Conservation (phyloP, 1,284 basidiomycete species). For the Ceratobasidium sp. region DNA sequence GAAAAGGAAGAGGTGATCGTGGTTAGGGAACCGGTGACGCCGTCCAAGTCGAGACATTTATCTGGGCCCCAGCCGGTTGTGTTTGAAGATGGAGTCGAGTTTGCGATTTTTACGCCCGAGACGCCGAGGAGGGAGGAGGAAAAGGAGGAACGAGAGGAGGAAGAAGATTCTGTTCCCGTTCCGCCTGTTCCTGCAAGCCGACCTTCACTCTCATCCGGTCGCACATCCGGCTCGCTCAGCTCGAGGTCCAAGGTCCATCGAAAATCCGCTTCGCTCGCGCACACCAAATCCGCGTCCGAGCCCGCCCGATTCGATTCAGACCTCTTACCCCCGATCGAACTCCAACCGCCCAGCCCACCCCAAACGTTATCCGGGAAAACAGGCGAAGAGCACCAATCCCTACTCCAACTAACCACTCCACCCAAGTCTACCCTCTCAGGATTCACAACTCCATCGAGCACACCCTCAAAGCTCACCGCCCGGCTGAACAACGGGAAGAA, state of each 20-base stretch:
- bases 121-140: slow-evolving; percentile 8
- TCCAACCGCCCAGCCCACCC: slow-evolving; percentile 46
- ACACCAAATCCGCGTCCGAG: slow-evolving; percentile 35
- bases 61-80: not conserved
- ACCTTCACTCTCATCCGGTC: slow-evolving; percentile 17
- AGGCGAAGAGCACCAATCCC: not conserved
- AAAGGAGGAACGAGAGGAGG: not conserved
- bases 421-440: not conserved
- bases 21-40: slow-evolving; percentile 19
- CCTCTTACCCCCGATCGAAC: slow-evolving; percentile 48
- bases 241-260: slow-evolving; percentile 21
- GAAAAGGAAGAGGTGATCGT: slow-evolving; percentile 1
- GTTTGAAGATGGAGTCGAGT: slow-evolving; percentile 24
- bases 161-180: not conserved
- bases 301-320: not conserved
- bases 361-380: slow-evolving; percentile 24
- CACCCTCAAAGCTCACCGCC: slow-evolving; percentile 23
- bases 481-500: slow-evolving; percentile 11
- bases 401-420: slow-evolving; percentile 13
- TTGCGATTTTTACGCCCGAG: slow-evolving; percentile 16
- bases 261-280: slow-evolving; percentile 35
- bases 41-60: not conserved
- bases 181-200: slow-evolving; percentile 3
- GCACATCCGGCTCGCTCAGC: slow-evolving; percentile 15
- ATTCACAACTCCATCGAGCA: slow-evolving; percentile 1